Base-by-base conservation (phyloP, 2,329 filamentous ascomycete species). In the Knoxdaviesia capensis region DNA sequence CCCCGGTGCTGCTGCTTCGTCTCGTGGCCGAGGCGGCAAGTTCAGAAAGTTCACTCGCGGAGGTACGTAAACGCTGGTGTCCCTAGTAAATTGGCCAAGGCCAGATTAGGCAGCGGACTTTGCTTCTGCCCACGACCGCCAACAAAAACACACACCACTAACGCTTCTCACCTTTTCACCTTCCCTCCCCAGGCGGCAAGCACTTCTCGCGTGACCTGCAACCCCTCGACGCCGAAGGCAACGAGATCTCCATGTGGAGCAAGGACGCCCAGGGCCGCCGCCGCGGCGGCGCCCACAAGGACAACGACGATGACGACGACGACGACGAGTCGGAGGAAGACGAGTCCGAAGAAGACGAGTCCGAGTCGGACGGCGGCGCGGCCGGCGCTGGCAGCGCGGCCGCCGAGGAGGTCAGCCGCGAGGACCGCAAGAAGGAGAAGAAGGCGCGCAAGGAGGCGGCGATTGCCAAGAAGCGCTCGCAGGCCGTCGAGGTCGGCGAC, bases 401-500 rank as follows among this genome's bases (percentile, higher is more conserved):
- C 44, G 57, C 63, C 43, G 66, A 75, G 38, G 56, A 53, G 38
- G 53, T 54, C 30, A 86, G 74, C 47, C 86, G 90, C 54, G 87
- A 96, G 58, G 77, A 92, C 58, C 87, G 90, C 56, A 81, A 79
- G 57, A 80, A 83, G 39, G 77, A 78, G 46, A 86, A 87, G 54
- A 93, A 94, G 63, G 84, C 85, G 45, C 81, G 80, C 58, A 94
- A 96, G 63, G 80, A 84, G 52, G 87, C 86, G 28, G 88, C 87
- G 49, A 81, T 87, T 55, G 80, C 80, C 43, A 77, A 71, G 56
- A 77, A 80, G 59, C 79, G 78, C 57, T 69, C 74, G 46, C 74
- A 74, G 45, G 65, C 71, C 32, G 77, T 87, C 31, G 78, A 85
- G 53, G 80, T 86, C 6, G 88, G 88, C 51, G 88, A 96, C 56